Conservation (phyloP, 306 rosid species). For the Lithocarpus polystachyus region DNA sequence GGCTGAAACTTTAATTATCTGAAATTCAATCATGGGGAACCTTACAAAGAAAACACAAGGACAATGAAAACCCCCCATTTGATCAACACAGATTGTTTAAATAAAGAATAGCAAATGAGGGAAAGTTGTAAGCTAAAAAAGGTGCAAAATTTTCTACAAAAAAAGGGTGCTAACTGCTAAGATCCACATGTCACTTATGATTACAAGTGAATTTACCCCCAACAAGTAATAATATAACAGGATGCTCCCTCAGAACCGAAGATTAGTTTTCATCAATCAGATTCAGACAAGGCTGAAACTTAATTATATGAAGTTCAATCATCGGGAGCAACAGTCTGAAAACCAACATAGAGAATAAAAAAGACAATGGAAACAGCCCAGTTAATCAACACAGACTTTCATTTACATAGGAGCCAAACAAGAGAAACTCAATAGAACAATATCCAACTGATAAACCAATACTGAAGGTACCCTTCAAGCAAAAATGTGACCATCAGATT, state of each 20-base stretch:
- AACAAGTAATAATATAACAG: no score
- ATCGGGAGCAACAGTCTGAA: background rate
- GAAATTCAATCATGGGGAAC: conserved; percentile 15
- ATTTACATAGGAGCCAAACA: background rate
- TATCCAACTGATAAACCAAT: background rate
- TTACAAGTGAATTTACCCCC: no score
- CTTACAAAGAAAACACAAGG: background rate
- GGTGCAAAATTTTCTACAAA: no score
- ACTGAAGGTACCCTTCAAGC: background rate
- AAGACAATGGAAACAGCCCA: background rate
- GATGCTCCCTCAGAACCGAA: no score
- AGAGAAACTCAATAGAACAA: background rate
- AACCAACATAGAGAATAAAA: background rate
- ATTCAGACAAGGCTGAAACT: conserved; percentile 26
- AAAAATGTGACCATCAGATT: background rate
- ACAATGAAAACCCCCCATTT: background rate
- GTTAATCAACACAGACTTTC: no score
- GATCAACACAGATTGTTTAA: background rate
- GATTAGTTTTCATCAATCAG: background rate
- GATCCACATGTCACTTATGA: no score
- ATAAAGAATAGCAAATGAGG: background rate
- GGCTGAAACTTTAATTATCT: conserved; percentile 15
- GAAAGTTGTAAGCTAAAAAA: no score
- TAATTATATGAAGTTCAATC: conserved; percentile 3
- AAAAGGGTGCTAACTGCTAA: no score